Evolutionary conservation across 2,329 filamentous ascomycete species (phyloP), one percentile per base, ranked within the genome.

Genomic region (Claviceps sp.): DNA sequence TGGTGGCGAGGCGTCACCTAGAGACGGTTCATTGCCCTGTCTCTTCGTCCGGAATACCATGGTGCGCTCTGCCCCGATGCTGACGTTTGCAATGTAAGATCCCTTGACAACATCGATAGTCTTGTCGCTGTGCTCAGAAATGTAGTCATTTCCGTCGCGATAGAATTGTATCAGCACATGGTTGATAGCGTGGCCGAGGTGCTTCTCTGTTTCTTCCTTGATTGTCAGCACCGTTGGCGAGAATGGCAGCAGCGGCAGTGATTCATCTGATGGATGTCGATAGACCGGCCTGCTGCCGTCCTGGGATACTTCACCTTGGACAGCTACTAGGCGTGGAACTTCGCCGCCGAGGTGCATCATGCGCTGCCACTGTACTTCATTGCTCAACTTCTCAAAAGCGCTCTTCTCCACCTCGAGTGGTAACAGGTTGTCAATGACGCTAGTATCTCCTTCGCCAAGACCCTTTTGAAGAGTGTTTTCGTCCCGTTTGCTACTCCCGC

Each of bases 81-180:
- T 95, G 48, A 95, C 81, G 62, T 97, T 98, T 57, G 90, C 89
- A 58, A 98, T 95, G 54, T 77, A 90, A 24, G 87, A 93, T 4
- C 76, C 82, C 26, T 78, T 80, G 13, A 81, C 82, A 52, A 98
- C 93, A 64, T 98, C 93, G 24, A 98, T 73, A 0, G 91, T 95
- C 70, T 98, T 98, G 65, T 98, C 93, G 41, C 89, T 94, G 63
- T 98, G 93, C 64, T 98, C 93, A 0, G 88, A 93, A 56, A 98
- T 98, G 64, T 89, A 89, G 68, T 98, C 93, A 47, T 80, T 81
- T 2, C 91, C 88, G 58, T 78, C 77, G n/a, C 93, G 87, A 63
- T 98, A 98, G 53, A 89, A 79, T 63, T 98, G 93, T 46, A 98
- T 94, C 47, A 98, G 71, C 1, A 84, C 90, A 64, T 98, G 93